Conservation (phyloP, 2,329 filamentous ascomycete species). For the Colletotrichum sp. region DNA sequence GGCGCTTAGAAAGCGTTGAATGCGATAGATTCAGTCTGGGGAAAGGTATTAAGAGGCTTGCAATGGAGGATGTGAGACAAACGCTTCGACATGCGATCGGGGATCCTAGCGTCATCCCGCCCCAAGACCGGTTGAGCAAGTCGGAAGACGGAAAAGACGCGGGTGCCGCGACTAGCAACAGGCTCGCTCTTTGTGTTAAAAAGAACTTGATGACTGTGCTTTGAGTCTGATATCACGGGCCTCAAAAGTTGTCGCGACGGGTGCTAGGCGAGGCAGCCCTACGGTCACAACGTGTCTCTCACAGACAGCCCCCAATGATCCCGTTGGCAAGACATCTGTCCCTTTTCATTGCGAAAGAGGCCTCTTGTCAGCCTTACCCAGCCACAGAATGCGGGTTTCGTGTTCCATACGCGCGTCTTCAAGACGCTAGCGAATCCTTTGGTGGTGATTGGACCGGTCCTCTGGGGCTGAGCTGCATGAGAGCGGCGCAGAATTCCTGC, state of each 20-base stretch:
- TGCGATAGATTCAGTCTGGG: neutral
- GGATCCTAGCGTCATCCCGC: neutral
- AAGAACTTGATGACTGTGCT: neutral
- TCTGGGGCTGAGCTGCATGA: slow-evolving; percentile 9
- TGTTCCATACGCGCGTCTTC: slow-evolving; percentile 10
- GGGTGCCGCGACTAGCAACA: neutral
- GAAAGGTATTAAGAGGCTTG: neutral
- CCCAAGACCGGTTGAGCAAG: neutral
- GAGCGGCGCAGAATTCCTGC: slow-evolving; percentile 6
- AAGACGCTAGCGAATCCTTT: neutral
- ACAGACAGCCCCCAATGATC: neutral
- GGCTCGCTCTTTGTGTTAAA: neutral
- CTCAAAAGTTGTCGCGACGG: neutral
- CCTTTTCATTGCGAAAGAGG: neutral
- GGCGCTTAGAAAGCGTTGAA: neutral
- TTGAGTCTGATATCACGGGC: neutral
- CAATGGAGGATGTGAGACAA: neutral
- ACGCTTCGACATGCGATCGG: neutral
- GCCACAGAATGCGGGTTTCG: slow-evolving; percentile 6
- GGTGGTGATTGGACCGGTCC: neutral
- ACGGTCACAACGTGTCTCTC: neutral
- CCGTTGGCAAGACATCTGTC: neutral
- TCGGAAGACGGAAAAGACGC: neutral
- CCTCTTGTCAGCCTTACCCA: slow-evolving; percentile 18
- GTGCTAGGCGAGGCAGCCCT: neutral